Base-by-base conservation (phyloP, 2,329 filamentous ascomycete genomes). In the Coleophoma eucalyptorum region DNA sequence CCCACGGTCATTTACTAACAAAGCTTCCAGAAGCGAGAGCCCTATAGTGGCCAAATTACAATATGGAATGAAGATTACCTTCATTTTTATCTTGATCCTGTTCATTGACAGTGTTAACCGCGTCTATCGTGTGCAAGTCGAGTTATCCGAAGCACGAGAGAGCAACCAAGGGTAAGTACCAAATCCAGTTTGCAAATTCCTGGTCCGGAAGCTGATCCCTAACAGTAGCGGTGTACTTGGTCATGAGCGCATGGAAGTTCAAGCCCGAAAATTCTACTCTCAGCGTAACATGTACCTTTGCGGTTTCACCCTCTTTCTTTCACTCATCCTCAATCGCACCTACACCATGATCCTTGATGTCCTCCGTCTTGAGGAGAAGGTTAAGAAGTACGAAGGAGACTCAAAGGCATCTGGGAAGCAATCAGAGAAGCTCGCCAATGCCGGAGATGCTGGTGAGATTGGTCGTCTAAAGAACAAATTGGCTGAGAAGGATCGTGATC, bases 221-320 rank as follows among this genome's bases (percentile, higher is more conserved):
- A 54, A 72, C 51, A 72, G 87, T 66, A 77, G 79, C 51, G 82
- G 85, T 47, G 84, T 92, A 53, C 84, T 97, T 64, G 93, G 94
- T 57, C 87, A 90, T 67, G 94, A 97, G 70, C 93, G 94, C 58
- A 91, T 96, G 82, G 94, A 99, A 75, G 93, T 97, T 48, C 94
- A 99, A 74, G 93, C 94, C 59, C 91, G 94, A 81, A 99, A 99
- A 76, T 99, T 99, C 80, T 99, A 99, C 82, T 96, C 92, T 55
- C 93, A 99, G 78, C 92, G 94, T 72, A 99, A 99, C 84, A 99
- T 99, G 94, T 99, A 99, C 77, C 91, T 99, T 55, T 97, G 94
- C 73, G 94, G 94, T 63, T 99, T 99, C 80, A 99, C 94, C 5
- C 87, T 99, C 57, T 97, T 99, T 84, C 87, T 99, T 55, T 97